phyloP scores from a whole-genome alignment of 169 alveolate genomes.

The Eimeria acervulina region DNA sequence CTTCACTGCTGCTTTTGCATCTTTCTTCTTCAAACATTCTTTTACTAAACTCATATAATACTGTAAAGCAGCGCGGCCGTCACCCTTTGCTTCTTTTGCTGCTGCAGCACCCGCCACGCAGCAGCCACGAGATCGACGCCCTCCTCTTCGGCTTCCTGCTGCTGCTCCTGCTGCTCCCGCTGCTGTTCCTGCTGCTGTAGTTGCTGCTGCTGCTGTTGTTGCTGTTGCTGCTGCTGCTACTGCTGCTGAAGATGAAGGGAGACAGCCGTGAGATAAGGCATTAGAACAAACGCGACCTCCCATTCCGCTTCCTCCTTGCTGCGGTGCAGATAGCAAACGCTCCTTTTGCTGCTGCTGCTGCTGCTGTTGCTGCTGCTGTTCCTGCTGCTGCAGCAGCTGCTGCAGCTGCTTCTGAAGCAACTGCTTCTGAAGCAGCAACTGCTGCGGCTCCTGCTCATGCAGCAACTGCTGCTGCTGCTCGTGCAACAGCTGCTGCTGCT shows the following conservation, averaged over 20 bases:
- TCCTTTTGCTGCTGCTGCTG: no score
- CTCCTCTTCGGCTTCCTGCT: background rate
- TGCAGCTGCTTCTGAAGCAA: background rate
- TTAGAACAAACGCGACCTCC: no score
- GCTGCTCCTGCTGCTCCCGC: constrained; percentile 43
- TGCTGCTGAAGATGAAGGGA: background rate
- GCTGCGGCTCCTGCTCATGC: background rate
- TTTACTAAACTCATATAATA: constrained; percentile 66
- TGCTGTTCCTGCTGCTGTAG: background rate
- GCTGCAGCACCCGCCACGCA: background rate
- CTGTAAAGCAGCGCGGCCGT: constrained; percentile 25
- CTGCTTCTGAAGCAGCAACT: background rate
- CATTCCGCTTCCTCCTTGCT: no score
- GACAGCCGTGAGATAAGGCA: background rate
- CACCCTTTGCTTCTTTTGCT: background rate
- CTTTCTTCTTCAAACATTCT: constrained; percentile 37
- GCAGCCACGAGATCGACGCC: background rate
- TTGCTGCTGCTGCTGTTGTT: constrained; percentile 1
- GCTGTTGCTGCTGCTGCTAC: constrained; percentile 36
- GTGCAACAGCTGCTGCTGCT: background rate
- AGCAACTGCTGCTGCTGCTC: no score
- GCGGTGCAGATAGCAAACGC: no score
- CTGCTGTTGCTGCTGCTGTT: background rate
- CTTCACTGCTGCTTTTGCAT: constrained; percentile 35
- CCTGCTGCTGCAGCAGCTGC: background rate